A percentile compares a stretch with the other conserved stretches of the same genome.
These are phyloP conservation scores for Jacaranda copaia DNA, from an alignment of 257 asterid genomes.

Conservation along the genomic window DNA sequence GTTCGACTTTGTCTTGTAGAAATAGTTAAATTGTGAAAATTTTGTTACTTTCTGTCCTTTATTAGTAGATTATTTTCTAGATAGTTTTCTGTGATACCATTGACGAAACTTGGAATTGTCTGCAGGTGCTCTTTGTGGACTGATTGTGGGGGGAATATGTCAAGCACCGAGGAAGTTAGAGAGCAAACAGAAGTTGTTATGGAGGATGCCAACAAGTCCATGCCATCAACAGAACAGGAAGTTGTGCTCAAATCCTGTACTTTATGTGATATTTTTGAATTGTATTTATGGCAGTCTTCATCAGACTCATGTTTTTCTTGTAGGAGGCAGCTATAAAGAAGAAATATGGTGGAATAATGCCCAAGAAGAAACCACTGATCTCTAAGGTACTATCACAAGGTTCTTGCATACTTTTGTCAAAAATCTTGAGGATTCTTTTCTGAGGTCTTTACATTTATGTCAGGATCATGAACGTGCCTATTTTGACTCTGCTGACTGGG, in stretches of 20 bases:
- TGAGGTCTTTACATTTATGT: constrained; percentile 15
- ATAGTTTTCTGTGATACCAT: neutral
- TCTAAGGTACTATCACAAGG: constrained; percentile 69
- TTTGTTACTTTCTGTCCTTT: neutral
- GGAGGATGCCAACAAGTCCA: constrained; percentile 68
- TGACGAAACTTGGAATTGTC: constrained; percentile 15
- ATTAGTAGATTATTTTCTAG: neutral
- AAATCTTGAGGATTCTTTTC: constrained; percentile 11
- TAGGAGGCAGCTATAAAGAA: constrained; percentile 87
- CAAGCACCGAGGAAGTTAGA: constrained; percentile 75
- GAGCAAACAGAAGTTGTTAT: constrained; percentile 58
- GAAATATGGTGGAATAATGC: constrained; percentile 93
- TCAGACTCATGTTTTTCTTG: neutral
- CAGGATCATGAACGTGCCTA: constrained; percentile 99
- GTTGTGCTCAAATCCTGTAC: constrained; percentile 49
- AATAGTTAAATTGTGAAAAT: neutral
- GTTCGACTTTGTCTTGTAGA: neutral
- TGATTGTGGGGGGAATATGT: constrained; percentile 60
- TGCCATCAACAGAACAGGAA: constrained; percentile 74
- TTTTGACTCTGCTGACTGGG: constrained; percentile 99
- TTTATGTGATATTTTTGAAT: neutral
- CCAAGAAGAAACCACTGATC: constrained; percentile 94
- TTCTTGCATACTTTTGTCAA: constrained; percentile 8
- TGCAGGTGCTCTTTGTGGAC: constrained; percentile 45
- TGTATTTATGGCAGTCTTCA: constrained; percentile 16